Percentiles rank a stretch among this genome's conserved stretches.
Conservation (phyloP, 208 protist genomes). For the Trichomonas gallinae region DNA sequence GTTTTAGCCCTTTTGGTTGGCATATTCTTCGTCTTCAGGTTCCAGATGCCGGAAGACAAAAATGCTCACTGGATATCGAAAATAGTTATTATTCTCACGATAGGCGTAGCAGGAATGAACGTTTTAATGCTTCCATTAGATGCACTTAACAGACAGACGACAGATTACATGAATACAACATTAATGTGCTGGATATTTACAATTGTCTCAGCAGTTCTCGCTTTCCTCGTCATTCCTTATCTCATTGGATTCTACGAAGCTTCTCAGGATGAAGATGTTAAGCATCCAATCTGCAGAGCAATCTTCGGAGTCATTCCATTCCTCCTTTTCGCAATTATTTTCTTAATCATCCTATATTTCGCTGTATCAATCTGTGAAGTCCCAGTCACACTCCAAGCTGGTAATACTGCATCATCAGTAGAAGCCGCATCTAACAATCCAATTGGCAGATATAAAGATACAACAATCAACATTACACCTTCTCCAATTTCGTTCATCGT, state of each 20-base stretch:
- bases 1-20: not conserved
- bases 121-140: not conserved
- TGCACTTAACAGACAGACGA: not conserved
- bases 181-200: conserved; percentile 13
- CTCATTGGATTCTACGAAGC: not conserved
- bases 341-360: not conserved
- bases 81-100: not conserved
- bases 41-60: conserved; percentile 7
- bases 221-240: not conserved
- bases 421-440: not conserved
- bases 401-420: not conserved
- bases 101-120: not conserved
- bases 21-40: not conserved
- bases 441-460: not conserved
- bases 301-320: not conserved
- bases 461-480: not conserved
- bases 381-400: not conserved
- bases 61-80: not conserved
- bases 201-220: not conserved
- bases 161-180: not conserved
- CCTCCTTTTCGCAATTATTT: not conserved
- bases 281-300: not conserved
- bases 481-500: not conserved
- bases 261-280: not conserved
- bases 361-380: not conserved